phyloP scores from a whole-genome alignment of 2,329 filamentous ascomycete genomes.

The Diaporthe caulivora region DNA sequence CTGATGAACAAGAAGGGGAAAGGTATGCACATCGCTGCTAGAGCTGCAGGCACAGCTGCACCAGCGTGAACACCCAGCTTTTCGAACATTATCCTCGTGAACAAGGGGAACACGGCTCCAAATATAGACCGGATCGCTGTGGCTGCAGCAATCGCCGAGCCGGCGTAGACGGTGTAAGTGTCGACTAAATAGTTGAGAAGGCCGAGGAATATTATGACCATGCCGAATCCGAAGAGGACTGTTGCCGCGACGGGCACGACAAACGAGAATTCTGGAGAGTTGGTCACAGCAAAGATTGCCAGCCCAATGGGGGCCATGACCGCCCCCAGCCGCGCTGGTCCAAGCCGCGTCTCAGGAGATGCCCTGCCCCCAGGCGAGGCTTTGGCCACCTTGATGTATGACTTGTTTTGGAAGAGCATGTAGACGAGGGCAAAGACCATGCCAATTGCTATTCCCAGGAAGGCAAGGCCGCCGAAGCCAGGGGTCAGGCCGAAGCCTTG shows the following conservation, averaged over 20 bases:
- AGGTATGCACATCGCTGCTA: slow-evolving; percentile 68
- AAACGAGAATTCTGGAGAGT: slow-evolving; percentile 47
- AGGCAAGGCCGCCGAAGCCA: slow-evolving; percentile 70
- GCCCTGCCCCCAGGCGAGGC: slow-evolving; percentile 49
- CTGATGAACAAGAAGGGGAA: slow-evolving; percentile 73
- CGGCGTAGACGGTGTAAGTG: slow-evolving; percentile 80
- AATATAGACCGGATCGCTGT: slow-evolving; percentile 79
- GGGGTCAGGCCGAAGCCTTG: slow-evolving; percentile 66
- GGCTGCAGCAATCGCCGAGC: slow-evolving; percentile 80
- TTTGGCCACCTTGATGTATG: slow-evolving; percentile 56
- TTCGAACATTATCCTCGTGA: slow-evolving; percentile 71
- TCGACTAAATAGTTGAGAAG: slow-evolving; percentile 77
- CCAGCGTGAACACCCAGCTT: slow-evolving; percentile 82
- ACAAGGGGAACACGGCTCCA: slow-evolving; percentile 79
- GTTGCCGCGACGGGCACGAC: slow-evolving; percentile 51
- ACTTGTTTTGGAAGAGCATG: slow-evolving; percentile 64
- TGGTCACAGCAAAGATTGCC: slow-evolving; percentile 28
- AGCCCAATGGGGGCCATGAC: slow-evolving; percentile 47
- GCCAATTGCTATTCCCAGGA: slow-evolving; percentile 74
- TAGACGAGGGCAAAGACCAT: slow-evolving; percentile 69
- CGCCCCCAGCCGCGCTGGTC: slow-evolving; percentile 69
- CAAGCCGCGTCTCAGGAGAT: slow-evolving; percentile 73
- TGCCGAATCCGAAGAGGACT: slow-evolving; percentile 55
- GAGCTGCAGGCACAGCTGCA: slow-evolving; percentile 78
- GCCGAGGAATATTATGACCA: slow-evolving; percentile 74